Evolutionary conservation across 495 filamentous ascomycete species (phyloP).

Genomic region (Lichina pygmaea): DNA sequence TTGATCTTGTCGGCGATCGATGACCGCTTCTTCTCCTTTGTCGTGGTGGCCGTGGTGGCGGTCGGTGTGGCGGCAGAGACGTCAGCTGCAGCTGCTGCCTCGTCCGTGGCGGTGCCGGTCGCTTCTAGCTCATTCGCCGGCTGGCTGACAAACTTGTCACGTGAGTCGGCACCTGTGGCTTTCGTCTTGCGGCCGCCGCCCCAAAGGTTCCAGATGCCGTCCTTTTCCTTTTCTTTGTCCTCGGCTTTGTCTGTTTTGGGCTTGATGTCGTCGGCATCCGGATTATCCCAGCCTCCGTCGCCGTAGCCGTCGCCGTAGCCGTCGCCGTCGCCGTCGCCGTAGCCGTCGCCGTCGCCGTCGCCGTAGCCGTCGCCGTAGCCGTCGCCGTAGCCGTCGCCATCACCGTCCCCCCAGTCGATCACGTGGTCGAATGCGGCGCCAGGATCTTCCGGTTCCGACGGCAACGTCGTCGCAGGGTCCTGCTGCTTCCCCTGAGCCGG

Average conservation of each 20-base stretch:
- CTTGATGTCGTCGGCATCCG: neutral
- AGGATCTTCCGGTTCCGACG: neutral
- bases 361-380: too few relatives aligned
- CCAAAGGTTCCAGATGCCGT: neutral
- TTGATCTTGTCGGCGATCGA: slow-evolving; percentile 1
- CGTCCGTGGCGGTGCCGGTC: neutral
- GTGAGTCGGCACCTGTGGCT: neutral
- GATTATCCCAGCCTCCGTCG: neutral
- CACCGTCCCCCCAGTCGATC: neutral
- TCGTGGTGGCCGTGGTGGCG: neutral
- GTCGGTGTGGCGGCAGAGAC: neutral
- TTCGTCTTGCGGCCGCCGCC: neutral
- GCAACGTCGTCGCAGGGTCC: neutral
- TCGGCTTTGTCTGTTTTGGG: neutral
- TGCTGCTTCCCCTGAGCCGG: neutral
- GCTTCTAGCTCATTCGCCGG: neutral
- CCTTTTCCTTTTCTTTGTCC: neutral
- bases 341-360: too few relatives aligned
- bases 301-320: too few relatives aligned
- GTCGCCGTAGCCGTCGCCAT: neutral
- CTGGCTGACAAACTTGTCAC: neutral
- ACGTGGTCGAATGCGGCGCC: neutral
- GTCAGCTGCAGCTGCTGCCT: neutral
- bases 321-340: too few relatives aligned
- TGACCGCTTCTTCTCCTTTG: neutral